phyloP scores from a whole-genome alignment of 495 filamentous ascomycete species.

The Lophiostoma macrostomum region DNA sequence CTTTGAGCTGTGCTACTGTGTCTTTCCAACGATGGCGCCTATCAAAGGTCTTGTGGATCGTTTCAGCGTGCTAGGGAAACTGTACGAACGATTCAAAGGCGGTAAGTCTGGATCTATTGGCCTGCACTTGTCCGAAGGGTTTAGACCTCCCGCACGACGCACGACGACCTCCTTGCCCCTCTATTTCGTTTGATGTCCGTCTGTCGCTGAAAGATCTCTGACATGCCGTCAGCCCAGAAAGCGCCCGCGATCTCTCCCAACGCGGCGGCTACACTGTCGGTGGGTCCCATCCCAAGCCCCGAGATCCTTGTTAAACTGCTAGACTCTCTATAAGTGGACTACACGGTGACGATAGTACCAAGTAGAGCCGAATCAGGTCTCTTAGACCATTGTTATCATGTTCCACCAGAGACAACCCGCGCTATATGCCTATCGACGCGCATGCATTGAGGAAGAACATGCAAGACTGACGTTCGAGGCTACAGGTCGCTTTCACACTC shows the following conservation, averaged over 20 bases:
- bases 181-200: too few species aligned
- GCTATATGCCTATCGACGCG: constrained; percentile 19
- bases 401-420: too few species aligned
- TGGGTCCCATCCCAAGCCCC: constrained; percentile 40
- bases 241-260: constrained; percentile 49
- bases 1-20: constrained; percentile 3
- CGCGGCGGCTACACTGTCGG: constrained; percentile 51
- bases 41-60: constrained; percentile 38
- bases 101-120: constrained; percentile 38
- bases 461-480: constrained; percentile 5
- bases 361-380: too few species aligned
- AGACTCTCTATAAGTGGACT: too few species aligned
- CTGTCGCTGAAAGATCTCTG: constrained; percentile 11
- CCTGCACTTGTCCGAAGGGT: constrained; percentile 6
- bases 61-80: constrained; percentile 34
- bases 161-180: constrained; percentile 16
- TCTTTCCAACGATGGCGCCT: constrained; percentile 42
- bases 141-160: constrained; percentile 27
- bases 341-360: too few species aligned
- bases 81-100: constrained; percentile 32
- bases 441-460: constrained; percentile 4
- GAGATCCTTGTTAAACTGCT: constrained; percentile 11
- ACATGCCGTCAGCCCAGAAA: constrained; percentile 34
- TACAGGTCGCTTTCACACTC: constrained; percentile 69
- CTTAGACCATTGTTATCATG: too few species aligned